phyloP scores from a whole-genome alignment of 371 early-diverging fungal genomes.

The Smittium culicis region DNA sequence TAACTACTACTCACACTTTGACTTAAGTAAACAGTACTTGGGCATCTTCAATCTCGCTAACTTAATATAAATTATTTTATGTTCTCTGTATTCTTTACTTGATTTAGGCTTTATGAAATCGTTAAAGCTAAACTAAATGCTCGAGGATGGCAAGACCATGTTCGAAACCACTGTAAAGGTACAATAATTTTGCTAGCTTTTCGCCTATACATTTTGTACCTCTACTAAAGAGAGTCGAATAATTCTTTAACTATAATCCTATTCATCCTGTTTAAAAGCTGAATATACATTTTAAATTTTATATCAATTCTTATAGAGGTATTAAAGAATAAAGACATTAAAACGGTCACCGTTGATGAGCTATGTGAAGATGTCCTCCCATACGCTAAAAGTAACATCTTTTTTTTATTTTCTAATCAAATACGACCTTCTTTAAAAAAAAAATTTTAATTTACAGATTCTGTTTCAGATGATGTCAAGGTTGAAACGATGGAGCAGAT shows the following conservation, averaged over 20 bases:
- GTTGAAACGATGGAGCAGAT: constrained; percentile 29
- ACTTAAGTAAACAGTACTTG: background rate
- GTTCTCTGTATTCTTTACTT: too few species aligned
- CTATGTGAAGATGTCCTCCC: constrained; percentile 28
- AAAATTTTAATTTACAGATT: too few species aligned
- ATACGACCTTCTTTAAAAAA: too few species aligned
- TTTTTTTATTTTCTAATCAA: too few species aligned
- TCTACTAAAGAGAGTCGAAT: too few species aligned
- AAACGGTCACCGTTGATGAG: constrained; percentile 24
- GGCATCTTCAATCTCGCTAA: background rate
- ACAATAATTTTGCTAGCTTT: too few species aligned
- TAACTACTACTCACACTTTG: background rate
- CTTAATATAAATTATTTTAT: too few species aligned
- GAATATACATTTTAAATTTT: too few species aligned
- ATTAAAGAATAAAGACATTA: constrained; percentile 11
- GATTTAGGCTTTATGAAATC: constrained; percentile 22
- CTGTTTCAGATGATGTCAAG: constrained; percentile 29
- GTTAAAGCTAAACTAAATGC: constrained; percentile 27
- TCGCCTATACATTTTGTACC: too few species aligned
- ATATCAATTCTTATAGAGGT: constrained; percentile 2
- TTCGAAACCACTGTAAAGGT: constrained; percentile 28
- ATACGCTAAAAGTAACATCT: constrained; percentile 21
- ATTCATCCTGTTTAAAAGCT: too few species aligned
- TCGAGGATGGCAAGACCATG: constrained; percentile 30
- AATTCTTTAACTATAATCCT: too few species aligned